Conservation (phyloP, 768 basidiomycete species). For the Boletus reticulatus region DNA sequence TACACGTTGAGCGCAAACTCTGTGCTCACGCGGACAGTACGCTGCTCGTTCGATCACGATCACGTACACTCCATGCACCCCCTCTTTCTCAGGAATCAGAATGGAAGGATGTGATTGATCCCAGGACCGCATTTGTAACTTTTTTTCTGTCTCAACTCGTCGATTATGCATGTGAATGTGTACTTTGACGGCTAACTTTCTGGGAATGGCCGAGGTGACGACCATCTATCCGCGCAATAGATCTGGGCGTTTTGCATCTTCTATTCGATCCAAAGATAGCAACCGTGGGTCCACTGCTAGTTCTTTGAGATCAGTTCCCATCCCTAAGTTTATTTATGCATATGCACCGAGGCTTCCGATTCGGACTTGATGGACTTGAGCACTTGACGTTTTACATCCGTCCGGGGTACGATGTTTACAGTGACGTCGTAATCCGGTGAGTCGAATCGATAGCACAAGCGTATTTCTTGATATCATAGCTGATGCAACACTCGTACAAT, state of each 20-base stretch:
- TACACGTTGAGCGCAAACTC: constrained; percentile 13
- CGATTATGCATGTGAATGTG: not conserved
- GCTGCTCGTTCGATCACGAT: constrained; percentile 1
- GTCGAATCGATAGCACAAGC: too few species aligned
- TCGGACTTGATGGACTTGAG: not conserved
- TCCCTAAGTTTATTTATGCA: not conserved
- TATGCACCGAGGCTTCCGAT: not conserved
- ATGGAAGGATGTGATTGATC: constrained; percentile 11
- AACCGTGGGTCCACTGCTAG: constrained; percentile 2
- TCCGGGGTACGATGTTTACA: not conserved
- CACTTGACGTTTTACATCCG: not conserved
- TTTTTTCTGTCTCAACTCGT: not conserved
- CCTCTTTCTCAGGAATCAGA: constrained; percentile 9
- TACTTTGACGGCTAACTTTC: not conserved
- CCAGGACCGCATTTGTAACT: not conserved
- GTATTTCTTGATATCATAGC: too few species aligned
- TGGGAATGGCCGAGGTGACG: constrained; percentile 7
- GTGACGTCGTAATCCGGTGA: not conserved
- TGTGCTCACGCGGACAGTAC: not conserved
- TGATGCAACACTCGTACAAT: not conserved
- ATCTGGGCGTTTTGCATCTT: not conserved
- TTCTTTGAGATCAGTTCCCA: constrained; percentile 7
- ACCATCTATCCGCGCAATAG: not conserved
- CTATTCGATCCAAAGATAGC: constrained; percentile 12
- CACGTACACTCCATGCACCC: not conserved